A percentile compares a stretch with the other conserved stretches of the same genome.
Conservation (phyloP, 2,329 filamentous ascomycete genomes). For the Verticillium albo-atrum region DNA sequence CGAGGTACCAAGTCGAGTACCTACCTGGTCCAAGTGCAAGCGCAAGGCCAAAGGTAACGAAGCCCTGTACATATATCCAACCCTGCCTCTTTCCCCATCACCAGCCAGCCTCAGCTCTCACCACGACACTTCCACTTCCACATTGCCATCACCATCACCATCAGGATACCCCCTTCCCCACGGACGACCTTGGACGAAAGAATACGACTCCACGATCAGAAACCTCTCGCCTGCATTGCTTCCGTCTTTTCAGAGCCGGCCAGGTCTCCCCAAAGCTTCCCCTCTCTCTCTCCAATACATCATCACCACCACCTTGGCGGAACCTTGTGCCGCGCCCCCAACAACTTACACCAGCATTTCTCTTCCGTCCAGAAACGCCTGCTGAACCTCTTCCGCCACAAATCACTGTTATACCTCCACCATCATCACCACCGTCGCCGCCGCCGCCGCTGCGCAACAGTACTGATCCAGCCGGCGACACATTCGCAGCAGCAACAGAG, state of each 20-base stretch:
- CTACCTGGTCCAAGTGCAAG: background rate
- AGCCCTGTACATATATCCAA: background rate
- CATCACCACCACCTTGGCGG: background rate
- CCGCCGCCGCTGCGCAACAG: background rate
- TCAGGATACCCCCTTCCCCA: background rate
- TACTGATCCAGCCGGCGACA: background rate
- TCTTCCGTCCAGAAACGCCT: background rate
- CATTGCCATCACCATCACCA: background rate
- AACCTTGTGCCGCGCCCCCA: background rate
- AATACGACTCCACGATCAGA: background rate
- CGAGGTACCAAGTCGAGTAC: background rate
- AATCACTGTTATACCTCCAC: background rate
- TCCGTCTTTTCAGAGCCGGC: background rate
- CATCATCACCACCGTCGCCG: constrained; percentile 2
- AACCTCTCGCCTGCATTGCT: background rate
- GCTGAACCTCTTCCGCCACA: background rate
- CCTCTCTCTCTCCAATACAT: background rate
- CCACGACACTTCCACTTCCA: background rate
- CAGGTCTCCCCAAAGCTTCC: background rate
- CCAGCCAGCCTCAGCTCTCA: background rate
- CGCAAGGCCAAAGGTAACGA: background rate
- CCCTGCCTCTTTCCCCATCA: background rate
- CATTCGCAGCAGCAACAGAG: background rate
- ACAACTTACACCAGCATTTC: background rate
- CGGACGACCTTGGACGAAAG: background rate